Percentiles rank a stretch among this genome's conserved stretches.
These are phyloP conservation scores for Setaria italica DNA, from an alignment of 202 grass and related monocot species.

Conservation along the genomic window DNA sequence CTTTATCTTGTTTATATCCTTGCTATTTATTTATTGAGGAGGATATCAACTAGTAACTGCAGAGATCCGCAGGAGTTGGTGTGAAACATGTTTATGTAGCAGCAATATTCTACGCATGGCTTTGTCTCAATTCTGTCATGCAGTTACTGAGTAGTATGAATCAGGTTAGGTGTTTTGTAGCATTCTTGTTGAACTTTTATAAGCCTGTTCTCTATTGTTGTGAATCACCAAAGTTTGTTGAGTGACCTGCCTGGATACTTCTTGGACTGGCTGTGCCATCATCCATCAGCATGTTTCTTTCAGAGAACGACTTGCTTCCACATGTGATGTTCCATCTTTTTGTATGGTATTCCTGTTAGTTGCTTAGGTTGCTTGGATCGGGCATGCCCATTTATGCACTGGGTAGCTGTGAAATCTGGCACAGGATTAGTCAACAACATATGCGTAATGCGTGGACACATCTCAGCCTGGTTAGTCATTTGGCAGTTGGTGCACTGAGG, in stretches of 20 bases:
- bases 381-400: not conserved
- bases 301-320: not conserved
- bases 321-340: conserved; percentile 4
- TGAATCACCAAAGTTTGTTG: conserved; percentile 16
- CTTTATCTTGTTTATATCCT: not conserved
- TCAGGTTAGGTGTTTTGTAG: not conserved
- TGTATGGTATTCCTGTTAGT: not conserved
- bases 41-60: not conserved
- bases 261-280: not conserved
- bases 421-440: not conserved
- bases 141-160: not conserved
- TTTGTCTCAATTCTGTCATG: not conserved
- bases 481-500: not conserved
- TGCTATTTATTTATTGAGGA: not conserved
- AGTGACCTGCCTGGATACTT: not conserved
- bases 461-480: conserved; percentile 26
- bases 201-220: not conserved
- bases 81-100: not conserved
- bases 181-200: not conserved
- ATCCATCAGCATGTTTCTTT: not conserved
- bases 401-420: not conserved
- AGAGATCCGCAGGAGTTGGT: not conserved
- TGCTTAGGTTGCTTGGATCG: not conserved
- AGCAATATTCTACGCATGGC: not conserved
- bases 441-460: not conserved